Base-by-base conservation (phyloP, 352 stramenopile species). In the Blastocystis hominis region DNA sequence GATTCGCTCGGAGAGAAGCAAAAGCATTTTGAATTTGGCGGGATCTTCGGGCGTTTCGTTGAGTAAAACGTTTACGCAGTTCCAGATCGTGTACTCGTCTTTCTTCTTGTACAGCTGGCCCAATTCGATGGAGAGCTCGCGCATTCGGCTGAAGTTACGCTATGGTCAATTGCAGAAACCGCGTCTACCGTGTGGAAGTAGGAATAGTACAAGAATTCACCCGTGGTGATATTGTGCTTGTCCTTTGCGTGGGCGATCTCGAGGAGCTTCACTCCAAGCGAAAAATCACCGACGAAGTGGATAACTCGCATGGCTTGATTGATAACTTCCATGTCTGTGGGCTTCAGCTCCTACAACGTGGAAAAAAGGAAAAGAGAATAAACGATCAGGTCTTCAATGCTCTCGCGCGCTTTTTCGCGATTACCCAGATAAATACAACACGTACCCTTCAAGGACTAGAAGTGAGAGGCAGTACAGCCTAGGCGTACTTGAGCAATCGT, bases 181-280 rank as follows among this genome's bases (percentile, higher is more conserved):
- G 1, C 10, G 24, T n/a, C 34, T 69, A 84, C 72, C 13, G 30
- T 64, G 44, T 53, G 62, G 72, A 66, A 84, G 42, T 84, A 84
- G 2, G 72, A 10, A 40, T 66, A 84, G n/a, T 84, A 84, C 10
- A 84, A 34, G 20, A 63, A 30, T 64, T 84, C 72, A 40, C 44
- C 44, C 40, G 72, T 84, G 0, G 50, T 24, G 30, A 84, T 84
- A 53, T 84, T 84, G 72, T 84, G 59, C 47, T 66, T 84, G 13
- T 84, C 72, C 40, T 66, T 24, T 1, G 44, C 47, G 6, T 84
- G 50, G 3, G 56, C 72, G 13, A 53, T 68, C 20, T 84, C 72
- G 10, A 84, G 42, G 3, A 84, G 55, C 36, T 64, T 61, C n/a
- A 66, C 72, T 30, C 47, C 72, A 1, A 84, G 44, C 6, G 54